phyloP scores from a whole-genome alignment of 148 eudicot genomes.

The Gaultheria prostrata region DNA sequence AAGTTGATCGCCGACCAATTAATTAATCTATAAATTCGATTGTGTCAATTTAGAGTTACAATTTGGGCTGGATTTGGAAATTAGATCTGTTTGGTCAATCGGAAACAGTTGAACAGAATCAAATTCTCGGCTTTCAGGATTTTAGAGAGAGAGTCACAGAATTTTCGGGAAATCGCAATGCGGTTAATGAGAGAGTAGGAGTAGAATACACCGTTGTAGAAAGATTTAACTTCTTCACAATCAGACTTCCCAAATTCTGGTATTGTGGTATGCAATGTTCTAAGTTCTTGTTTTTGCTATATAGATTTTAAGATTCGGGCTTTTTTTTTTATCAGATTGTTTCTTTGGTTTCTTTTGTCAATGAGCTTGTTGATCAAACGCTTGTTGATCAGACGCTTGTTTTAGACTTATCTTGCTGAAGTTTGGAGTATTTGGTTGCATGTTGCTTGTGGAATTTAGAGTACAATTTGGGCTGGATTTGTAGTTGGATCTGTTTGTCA shows the following conservation, averaged over 20 bases:
- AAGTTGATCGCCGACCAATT: background rate
- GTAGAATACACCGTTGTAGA: background rate
- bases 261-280: background rate
- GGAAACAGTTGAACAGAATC: background rate
- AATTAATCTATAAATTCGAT: background rate
- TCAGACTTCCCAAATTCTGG: constrained; percentile 1
- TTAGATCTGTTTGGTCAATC: constrained; percentile 11
- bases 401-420: background rate
- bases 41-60: background rate
- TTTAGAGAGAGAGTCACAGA: background rate
- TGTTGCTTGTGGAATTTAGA: background rate
- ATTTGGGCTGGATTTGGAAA: background rate
- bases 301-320: background rate
- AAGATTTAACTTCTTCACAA: background rate
- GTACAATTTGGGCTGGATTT: too few species aligned
- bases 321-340: background rate
- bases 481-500: too few species aligned
- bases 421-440: constrained; percentile 6
- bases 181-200: background rate
- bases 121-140: background rate
- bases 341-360: background rate
- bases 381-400: background rate
- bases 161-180: background rate
- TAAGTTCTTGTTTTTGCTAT: background rate
- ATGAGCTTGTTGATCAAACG: background rate